These are phyloP conservation scores for Sistotremastrum suecicum DNA, from an alignment of 768 basidiomycete genomes.

Conservation along the genomic window DNA sequence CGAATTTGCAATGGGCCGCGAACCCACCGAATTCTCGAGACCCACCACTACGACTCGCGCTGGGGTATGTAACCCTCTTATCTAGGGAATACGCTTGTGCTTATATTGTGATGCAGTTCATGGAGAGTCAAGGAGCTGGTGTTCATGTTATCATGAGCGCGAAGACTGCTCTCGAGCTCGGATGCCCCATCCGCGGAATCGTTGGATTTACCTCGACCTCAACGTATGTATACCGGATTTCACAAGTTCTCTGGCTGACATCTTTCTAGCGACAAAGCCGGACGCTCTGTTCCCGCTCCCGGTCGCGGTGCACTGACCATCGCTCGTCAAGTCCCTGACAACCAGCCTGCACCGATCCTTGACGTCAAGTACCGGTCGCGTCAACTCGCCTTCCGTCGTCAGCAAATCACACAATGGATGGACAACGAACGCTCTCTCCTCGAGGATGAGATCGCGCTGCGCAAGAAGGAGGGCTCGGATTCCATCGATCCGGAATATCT, in stretches of 20 bases:
- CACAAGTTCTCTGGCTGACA: not conserved
- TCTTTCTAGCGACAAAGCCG: constrained; percentile 79
- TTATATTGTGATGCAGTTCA: constrained; percentile 38
- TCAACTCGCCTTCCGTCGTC: constrained; percentile 90
- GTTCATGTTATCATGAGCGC: constrained; percentile 97
- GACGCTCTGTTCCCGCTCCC: constrained; percentile 94
- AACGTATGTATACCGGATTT: constrained; percentile 39
- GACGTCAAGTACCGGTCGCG: constrained; percentile 81
- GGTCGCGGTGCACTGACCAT: constrained; percentile 85
- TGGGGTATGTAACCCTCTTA: constrained; percentile 41
- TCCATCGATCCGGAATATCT: constrained; percentile 53
- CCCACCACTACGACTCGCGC: constrained; percentile 93
- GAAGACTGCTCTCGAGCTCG: constrained; percentile 88
- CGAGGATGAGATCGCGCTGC: constrained; percentile 58
- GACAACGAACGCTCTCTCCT: constrained; percentile 77
- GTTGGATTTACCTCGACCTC: constrained; percentile 94
- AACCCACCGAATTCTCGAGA: constrained; percentile 97
- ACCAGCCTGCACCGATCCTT: constrained; percentile 67
- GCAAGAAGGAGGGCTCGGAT: constrained; percentile 35
- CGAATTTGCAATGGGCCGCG: constrained; percentile 97
- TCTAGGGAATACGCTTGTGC: constrained; percentile 1
- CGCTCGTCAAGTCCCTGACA: constrained; percentile 71
- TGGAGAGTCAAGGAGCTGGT: constrained; percentile 95
- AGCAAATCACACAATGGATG: constrained; percentile 92
- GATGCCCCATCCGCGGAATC: constrained; percentile 85